Percentiles rank a stretch among this genome's conserved stretches.
These are phyloP conservation scores for Tolypocladium pustulatum DNA, from an alignment of 2,329 filamentous ascomycete species.

Conservation along the genomic window DNA sequence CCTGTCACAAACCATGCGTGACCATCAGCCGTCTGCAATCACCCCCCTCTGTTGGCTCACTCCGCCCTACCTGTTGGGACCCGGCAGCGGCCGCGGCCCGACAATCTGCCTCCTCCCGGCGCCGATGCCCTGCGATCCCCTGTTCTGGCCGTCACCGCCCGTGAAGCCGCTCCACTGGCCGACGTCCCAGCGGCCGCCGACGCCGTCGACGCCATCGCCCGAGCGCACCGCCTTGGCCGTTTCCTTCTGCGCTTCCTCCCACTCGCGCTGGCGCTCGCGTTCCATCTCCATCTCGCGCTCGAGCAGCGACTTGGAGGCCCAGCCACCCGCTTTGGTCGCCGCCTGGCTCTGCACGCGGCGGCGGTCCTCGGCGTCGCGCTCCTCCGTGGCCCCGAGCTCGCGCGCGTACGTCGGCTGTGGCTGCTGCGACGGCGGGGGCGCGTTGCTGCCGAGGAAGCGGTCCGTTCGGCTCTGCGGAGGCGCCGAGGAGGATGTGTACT, in stretches of 20 bases:
- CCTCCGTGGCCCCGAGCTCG: conserved; percentile 44
- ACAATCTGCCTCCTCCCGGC: conserved; percentile 66
- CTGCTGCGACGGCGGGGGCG: conserved; percentile 30
- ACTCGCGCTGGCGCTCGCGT: conserved; percentile 64
- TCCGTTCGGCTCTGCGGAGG: conserved; percentile 39
- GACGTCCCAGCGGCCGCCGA: conserved; percentile 63
- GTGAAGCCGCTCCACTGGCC: conserved; percentile 66
- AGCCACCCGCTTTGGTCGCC: conserved; percentile 51
- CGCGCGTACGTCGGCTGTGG: conserved; percentile 42
- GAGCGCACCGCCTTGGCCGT: conserved; percentile 44
- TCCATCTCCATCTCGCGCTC: conserved; percentile 77
- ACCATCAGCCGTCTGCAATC: not conserved
- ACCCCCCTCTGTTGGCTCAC: not conserved
- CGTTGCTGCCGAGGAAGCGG: conserved; percentile 44
- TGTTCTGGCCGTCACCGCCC: conserved; percentile 66
- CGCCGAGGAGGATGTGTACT: conserved; percentile 16
- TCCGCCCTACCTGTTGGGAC: conserved; percentile 15
- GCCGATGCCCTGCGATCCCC: conserved; percentile 53
- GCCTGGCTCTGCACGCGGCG: conserved; percentile 47
- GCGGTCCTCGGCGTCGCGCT: conserved; percentile 52
- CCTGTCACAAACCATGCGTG: not conserved
- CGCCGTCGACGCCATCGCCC: conserved; percentile 45
- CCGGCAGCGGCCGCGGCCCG: conserved; percentile 60
- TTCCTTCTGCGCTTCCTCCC: conserved; percentile 65
- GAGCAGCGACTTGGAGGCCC: conserved; percentile 59